Percentiles rank a stretch among this genome's conserved stretches.
phyloP scores from a whole-genome alignment of 306 rosid genomes.

The Cyamopsis tetragonoloba region DNA sequence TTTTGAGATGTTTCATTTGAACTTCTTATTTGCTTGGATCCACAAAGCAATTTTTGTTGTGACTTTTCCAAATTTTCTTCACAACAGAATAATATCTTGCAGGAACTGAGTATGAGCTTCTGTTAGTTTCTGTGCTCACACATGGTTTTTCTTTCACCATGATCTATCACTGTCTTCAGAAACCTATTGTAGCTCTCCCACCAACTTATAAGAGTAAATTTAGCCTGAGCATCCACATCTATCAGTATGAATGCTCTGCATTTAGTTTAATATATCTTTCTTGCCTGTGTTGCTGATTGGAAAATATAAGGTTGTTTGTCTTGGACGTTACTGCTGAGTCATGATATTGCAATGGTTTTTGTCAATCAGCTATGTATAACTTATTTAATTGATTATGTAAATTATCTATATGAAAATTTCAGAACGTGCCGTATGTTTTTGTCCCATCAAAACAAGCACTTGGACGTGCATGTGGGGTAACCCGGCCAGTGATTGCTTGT shows the following conservation, averaged over 20 bases:
- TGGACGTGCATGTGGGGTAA: constrained; percentile 92
- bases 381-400: not conserved
- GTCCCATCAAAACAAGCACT: constrained; percentile 94
- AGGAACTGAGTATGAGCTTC: no score
- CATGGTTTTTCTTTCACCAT: not conserved
- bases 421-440: constrained; percentile 91
- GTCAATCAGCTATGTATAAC: not conserved
- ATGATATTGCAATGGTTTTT: not conserved
- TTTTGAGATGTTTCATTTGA: not conserved
- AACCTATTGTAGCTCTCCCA: not conserved
- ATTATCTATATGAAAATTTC: constrained; percentile 4
- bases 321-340: not conserved
- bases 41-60: not conserved
- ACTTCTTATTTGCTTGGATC: not conserved
- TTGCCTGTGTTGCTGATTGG: not conserved
- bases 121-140: not conserved
- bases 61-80: not conserved
- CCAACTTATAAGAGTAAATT: not conserved
- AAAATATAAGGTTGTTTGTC: not conserved
- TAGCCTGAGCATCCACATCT: no score
- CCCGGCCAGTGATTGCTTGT: constrained; percentile 84
- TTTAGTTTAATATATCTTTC: not conserved
- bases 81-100: not conserved
- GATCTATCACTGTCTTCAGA: not conserved
- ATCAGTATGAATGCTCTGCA: not conserved